Evolutionary conservation across 371 early-diverging fungal species (phyloP), one percentile per base, ranked within the genome.

Genomic region (Mucor sp.): DNA sequence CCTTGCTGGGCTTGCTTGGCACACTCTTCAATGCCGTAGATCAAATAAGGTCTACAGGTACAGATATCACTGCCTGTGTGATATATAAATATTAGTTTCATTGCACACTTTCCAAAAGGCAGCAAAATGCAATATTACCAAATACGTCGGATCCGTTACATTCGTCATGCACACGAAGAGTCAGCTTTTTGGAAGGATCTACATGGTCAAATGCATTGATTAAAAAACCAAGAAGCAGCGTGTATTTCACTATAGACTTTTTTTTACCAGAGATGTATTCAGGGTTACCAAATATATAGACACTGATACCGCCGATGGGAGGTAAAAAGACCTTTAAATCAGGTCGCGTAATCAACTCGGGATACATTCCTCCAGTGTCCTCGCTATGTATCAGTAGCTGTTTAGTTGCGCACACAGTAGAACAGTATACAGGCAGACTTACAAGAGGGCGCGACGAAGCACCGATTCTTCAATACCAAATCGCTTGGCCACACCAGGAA

Each of bases 131-230:
- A 39, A 50, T 39, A 27, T 73, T 77, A 62, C 96, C 95, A 85
- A 96, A 97, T 6, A 97, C 98, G 71, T 97, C 97, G 0, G 96
- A 95, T 14, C 95, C 95, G 68, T 95, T 94, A 77, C 95, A 95
- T 70, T 95, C 95, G 65, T 95, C 95, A 78, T 97, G 97, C 14
- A 97, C 95, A 7, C 97, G 87, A 57, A 96, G 80, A 0, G 97
- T 95, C 58, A 97, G 74, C 19, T 90, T 88, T 73, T 95, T 94
- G 55, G 86, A 76, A 19, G 96, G 91, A 73, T 97, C 94, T 84
- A 33, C n/a, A 8, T 50, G 19, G 3, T 1, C 17, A n/a, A 8
- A 48, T 67, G 28, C 39, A 58, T 44, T 47, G 44, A 47, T 41
- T 43, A 50, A 63, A 19, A 53, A 27, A 37, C 1, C 11, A 37